These are phyloP conservation scores for Diplocarpon rosae DNA, from an alignment of 2,329 filamentous ascomycete genomes.

Conservation along the genomic window DNA sequence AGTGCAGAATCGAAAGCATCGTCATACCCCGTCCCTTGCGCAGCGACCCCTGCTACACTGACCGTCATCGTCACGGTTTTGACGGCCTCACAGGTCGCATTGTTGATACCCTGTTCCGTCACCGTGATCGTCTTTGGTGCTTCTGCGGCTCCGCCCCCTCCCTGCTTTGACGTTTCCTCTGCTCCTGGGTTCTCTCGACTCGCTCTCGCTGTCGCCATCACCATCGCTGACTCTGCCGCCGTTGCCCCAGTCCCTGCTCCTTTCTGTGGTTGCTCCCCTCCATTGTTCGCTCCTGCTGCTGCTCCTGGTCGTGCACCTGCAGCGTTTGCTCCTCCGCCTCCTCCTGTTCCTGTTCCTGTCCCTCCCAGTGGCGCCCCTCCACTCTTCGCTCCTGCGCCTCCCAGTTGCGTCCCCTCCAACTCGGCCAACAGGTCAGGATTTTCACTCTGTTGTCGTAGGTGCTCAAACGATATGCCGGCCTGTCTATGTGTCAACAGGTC, in stretches of 20 bases:
- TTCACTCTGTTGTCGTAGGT: conserved; percentile 5
- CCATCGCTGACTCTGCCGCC: too few species aligned
- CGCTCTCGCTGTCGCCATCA: conserved; percentile 7
- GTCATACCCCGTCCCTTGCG: conserved; percentile 18
- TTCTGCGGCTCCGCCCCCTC: conserved; percentile 3
- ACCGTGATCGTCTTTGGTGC: conserved; percentile 24
- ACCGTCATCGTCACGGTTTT: conserved; percentile 20
- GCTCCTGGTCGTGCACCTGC: too few species aligned
- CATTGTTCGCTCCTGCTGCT: too few species aligned
- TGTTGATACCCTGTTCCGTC: conserved; percentile 24
- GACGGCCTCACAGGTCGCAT: conserved; percentile 10
- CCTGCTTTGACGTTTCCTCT: background rate
- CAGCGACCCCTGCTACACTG: conserved; percentile 17
- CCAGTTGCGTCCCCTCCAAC: conserved; percentile 10
- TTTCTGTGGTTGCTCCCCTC: too few species aligned
- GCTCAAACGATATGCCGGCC: too few species aligned
- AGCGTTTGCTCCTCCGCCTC: too few species aligned
- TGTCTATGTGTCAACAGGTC: too few species aligned
- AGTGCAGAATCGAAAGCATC: conserved; percentile 12
- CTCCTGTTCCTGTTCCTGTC: background rate
- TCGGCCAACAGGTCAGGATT: conserved; percentile 18
- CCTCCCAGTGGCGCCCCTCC: background rate
- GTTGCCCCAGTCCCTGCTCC: too few species aligned
- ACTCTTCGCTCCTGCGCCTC: conserved; percentile 3
- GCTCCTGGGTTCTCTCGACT: conserved; percentile 16